Evolutionary conservation across 257 asterid genomes (phyloP), one percentile per base, ranked within the genome.

Genomic region (Nicotiana otophora): DNA sequence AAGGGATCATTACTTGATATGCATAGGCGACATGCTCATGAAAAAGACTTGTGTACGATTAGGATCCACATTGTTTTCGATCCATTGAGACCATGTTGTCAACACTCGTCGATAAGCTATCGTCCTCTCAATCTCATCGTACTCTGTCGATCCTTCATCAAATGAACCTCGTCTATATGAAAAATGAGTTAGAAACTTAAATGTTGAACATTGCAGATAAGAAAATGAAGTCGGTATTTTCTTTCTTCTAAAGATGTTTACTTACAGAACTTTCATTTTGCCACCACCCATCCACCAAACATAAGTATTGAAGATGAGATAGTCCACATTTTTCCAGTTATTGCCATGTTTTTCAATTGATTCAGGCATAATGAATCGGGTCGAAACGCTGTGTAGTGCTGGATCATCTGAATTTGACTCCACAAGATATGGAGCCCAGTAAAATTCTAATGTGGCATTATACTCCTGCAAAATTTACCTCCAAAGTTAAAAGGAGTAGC

Each of bases 11-110:
- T 93, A 93, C 98, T 87, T 92, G 92, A 93, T 89, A 81, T 94
- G 98, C 68, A 94, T 97, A 81, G 98, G 98, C 3, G 98, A 94
- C 97, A 83, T 94, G 97, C 97, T 94, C 94, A 93, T 89, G 88
- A 94, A 94, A 88, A 92, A 94, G 12, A 93, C 93, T 83, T 81
- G 87, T 31, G 97, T 94, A 0, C 87, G 88, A 75, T 89, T 89
- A 5, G 94, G 91, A 84, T 94, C 84, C 5, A 92, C 82, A 31
- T 93, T 90, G 26, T 74, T 74, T 20, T 93, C 89, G 7, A 92
- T 92, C 98, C 98, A 94, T 5, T 86, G 81, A 4, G 95, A 84
- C 98, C 98, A 94, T 5, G 98, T 94, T 62, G 81, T 86, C 88
- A 94, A 23, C 0, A 93, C 98, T 84, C 93, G 87, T 15, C 57